Conservation (phyloP, 139 green algal species). For the Raphidocelis subcapitata region DNA sequence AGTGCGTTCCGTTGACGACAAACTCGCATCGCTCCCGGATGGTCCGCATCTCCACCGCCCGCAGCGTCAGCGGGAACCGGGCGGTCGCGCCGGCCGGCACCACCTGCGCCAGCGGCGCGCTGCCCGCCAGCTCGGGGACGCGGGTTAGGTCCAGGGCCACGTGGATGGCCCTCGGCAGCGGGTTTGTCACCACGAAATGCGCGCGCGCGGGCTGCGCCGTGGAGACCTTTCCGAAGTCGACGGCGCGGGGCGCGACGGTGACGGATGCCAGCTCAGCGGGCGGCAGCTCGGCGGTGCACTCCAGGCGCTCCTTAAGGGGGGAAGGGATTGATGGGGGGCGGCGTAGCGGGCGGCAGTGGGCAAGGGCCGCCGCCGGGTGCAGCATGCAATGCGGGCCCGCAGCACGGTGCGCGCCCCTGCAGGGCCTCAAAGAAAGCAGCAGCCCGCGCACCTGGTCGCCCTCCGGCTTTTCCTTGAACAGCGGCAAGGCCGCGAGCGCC, state of each 20-base stretch:
- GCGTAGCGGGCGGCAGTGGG: no score
- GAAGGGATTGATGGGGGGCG: no score
- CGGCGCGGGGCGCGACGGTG: constrained; percentile 15
- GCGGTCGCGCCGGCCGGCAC: constrained; percentile 43
- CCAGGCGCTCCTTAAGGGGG: constrained; percentile 7
- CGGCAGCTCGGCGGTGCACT: constrained; percentile 2
- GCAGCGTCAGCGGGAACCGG: constrained; percentile 58
- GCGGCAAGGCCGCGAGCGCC: constrained; percentile 10
- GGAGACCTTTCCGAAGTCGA: constrained; percentile 60
- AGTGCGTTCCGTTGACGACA: constrained; percentile 57
- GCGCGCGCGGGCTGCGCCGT: constrained; percentile 27
- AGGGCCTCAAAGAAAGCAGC: no score
- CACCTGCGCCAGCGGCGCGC: constrained; percentile 39
- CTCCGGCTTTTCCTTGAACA: constrained; percentile 17
- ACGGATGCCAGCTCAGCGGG: constrained; percentile 12
- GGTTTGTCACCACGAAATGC: constrained; percentile 64
- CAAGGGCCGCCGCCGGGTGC: no score
- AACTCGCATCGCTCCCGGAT: constrained; percentile 60
- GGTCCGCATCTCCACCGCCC: constrained; percentile 19
- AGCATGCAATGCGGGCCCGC: no score
- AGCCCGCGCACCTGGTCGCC: constrained; percentile 3
- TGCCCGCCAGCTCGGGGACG: constrained; percentile 34
- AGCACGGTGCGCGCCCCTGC: no score
- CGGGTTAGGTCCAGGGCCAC: constrained; percentile 55
- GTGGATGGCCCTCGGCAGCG: constrained; percentile 48